Base-by-base conservation (phyloP, 768 basidiomycete genomes). In the Galerina sulciceps region DNA sequence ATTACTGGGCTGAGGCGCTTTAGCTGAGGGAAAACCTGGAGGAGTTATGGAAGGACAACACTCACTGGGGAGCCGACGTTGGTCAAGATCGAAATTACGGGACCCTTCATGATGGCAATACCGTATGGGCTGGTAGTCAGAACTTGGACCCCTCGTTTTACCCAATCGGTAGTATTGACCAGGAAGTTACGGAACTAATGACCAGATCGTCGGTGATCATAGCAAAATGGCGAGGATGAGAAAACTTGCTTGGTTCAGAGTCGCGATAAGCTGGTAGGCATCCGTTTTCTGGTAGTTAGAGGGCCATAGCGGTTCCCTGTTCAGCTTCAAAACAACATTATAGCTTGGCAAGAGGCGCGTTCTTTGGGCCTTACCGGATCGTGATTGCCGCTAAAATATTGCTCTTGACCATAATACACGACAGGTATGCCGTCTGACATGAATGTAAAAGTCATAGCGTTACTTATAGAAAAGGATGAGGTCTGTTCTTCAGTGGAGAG, bases 391-490 rank as follows among this genome's bases (percentile, higher is more conserved):
- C 73, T 75, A 69, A 90, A 87, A 40, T 79, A 75, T 68, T 92
- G 91, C 65, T 93, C 91, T 72, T 90, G 89, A 2, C 91, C 91
- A 59, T 91, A 90, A 69, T 93, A 93, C 11, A 91, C 82, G 58
- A 93, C 85, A 0, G 91, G 91, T 63, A 91, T 90, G 15, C 91
- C 90, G 57, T 92, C 91, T 47, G 83, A 82, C 84, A 92, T 85
- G 71, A 90, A 92, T 57, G 76, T 86, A 65, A 89, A 85, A 9
- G 84, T 75, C 85, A 92, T 86, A 13, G 89, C 88, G 69, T 92
- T 92, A 65, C 86, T 88, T 5, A 31, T 2, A 38, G 40, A 42
- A 31, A 31, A 31, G 5, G 26, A 31, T 31, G 4, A 46, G 38
- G 23, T 23, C 18, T 37, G 23, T 14, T 60, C 54, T 38, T 57